phyloP scores from a whole-genome alignment of 306 rosid species.

The Dicorynia guianensis region DNA sequence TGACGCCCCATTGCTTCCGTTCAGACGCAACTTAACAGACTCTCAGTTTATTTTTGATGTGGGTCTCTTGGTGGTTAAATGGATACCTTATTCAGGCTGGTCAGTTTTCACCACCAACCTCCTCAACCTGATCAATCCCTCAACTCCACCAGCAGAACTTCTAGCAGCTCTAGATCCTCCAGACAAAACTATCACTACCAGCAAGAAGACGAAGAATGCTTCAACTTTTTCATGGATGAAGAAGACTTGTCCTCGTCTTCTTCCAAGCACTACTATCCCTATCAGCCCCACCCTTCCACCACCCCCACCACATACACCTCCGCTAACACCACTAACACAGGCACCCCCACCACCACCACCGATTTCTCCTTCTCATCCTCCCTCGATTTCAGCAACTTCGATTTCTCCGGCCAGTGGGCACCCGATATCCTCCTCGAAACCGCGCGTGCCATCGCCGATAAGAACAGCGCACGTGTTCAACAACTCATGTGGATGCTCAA shows the following conservation, averaged over 20 bases:
- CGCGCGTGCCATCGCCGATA: conserved; percentile 76
- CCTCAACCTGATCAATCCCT: conserved; percentile 70
- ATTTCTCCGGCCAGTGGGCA: conserved; percentile 79
- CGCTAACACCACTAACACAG: conserved; percentile 31
- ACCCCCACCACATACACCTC: conserved; percentile 45
- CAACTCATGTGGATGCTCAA: conserved; percentile 93
- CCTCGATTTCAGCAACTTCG: conserved; percentile 50
- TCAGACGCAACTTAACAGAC: conserved; percentile 36
- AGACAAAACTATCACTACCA: conserved; percentile 53
- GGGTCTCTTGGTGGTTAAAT: conserved; percentile 65
- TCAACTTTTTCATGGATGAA: conserved; percentile 97
- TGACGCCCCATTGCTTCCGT: conserved; percentile 40
- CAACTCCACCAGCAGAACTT: conserved; percentile 83
- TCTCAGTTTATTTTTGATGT: conserved; percentile 45
- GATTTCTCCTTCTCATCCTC: conserved; percentile 65
- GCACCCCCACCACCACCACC: conserved; percentile 34
- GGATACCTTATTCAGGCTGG: conserved; percentile 97
- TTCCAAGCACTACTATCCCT: conserved; percentile 71
- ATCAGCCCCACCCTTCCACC: conserved; percentile 43
- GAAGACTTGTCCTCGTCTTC: conserved; percentile 92
- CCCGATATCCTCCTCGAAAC: conserved; percentile 64
- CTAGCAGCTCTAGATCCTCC: conserved; percentile 82
- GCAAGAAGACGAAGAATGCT: conserved; percentile 85
- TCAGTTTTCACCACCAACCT: conserved; percentile 58
- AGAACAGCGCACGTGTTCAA: conserved; percentile 60